Evolutionary conservation across 148 eudicot species (phyloP).

Genomic region (Beta vulgaris): DNA sequence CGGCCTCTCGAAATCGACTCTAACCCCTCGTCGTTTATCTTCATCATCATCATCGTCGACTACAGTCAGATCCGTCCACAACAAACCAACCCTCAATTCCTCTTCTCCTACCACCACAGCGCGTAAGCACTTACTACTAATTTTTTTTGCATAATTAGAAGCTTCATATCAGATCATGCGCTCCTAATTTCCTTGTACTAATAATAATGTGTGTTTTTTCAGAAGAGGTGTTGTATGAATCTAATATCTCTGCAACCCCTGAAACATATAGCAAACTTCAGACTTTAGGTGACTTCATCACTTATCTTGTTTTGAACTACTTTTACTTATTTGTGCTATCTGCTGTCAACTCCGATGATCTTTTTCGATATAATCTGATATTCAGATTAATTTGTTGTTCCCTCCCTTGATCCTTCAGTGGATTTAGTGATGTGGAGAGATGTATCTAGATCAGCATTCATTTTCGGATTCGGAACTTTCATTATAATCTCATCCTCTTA

Average conservation of each 20-base stretch:
- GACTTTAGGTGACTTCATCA: slow-evolving; percentile 43
- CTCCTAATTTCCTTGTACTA: background rate
- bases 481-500: slow-evolving; percentile 57
- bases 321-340: too few species aligned
- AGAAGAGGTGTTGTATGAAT: background rate
- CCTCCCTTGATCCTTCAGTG: slow-evolving; percentile 36
- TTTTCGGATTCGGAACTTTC: slow-evolving; percentile 68
- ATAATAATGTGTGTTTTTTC: background rate
- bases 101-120: background rate
- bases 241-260: slow-evolving; percentile 18
- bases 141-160: background rate
- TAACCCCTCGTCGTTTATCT: background rate
- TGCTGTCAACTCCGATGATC: too few species aligned
- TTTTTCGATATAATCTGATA: too few species aligned
- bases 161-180: background rate
- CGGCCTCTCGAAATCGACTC: slow-evolving; percentile 1
- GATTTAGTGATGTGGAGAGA: slow-evolving; percentile 77
- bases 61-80: background rate
- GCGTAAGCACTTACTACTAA: background rate
- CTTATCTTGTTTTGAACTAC: background rate
- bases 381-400: background rate
- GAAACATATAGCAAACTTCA: slow-evolving; percentile 48
- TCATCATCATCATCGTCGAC: background rate
- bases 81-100: background rate
- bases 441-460: slow-evolving; percentile 61